Conservation (phyloP, 164 flowering plant genomes). For the Sextonia rubra region DNA sequence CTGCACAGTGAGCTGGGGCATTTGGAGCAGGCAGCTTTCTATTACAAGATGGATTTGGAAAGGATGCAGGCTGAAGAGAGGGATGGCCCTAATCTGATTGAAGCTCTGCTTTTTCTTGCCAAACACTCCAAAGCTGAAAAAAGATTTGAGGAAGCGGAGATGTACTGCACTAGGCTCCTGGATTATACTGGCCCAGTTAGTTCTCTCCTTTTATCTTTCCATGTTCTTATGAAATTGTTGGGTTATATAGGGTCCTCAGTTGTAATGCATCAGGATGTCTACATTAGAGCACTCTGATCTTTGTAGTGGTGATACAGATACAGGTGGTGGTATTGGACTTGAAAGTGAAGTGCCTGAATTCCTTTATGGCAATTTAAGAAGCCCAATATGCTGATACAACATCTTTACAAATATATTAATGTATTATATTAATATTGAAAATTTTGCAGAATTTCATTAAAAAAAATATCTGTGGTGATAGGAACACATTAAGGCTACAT, state of each 20-base stretch:
- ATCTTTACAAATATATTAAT: too few species aligned
- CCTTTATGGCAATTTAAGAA: background rate
- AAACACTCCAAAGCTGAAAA: slow-evolving; percentile 51
- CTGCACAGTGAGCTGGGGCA: slow-evolving; percentile 69
- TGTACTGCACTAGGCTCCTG: slow-evolving; percentile 82
- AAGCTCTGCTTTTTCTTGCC: slow-evolving; percentile 82
- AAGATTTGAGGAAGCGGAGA: slow-evolving; percentile 81
- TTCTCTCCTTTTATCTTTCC: slow-evolving; percentile 12
- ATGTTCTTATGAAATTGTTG: background rate
- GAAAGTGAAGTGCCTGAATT: background rate
- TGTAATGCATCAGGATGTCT: background rate
- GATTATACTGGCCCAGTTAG: slow-evolving; percentile 94
- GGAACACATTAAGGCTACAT: background rate
- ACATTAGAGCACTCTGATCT: background rate
- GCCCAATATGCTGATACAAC: background rate
- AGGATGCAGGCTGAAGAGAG: slow-evolving; percentile 93
- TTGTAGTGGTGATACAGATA: background rate
- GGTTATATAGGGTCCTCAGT: background rate
- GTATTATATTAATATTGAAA: too few species aligned
- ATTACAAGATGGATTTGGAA: slow-evolving; percentile 86
- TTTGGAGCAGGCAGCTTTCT: slow-evolving; percentile 84
- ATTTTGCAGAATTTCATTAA: too few species aligned
- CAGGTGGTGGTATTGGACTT: background rate
- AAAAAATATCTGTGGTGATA: too few species aligned
- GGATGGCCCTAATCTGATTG: slow-evolving; percentile 89